Base-by-base conservation (phyloP, 1,139 yeast species). In the Sugiyamaella grinbergsii region DNA sequence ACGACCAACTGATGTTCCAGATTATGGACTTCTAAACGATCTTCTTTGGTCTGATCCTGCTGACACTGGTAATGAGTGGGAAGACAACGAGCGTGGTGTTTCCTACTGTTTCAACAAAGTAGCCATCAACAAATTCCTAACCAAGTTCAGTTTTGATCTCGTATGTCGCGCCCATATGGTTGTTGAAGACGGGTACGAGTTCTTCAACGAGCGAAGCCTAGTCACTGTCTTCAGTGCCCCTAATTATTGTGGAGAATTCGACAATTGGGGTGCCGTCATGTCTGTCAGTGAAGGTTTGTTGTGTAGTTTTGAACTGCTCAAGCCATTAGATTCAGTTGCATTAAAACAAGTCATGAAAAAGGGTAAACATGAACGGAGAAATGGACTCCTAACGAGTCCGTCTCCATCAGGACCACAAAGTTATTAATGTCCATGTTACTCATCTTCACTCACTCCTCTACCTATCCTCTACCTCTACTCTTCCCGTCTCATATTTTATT, bases 261-360 rank as follows among this genome's bases (percentile, higher is more conserved):
- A 93, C 68, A 93, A 93, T 66, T 93, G 97, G 97, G 98, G 98
- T 19, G 98, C 98, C 0, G 97, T 93, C 1, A 93, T 93, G 98
- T 83, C 95, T 62, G 98, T 93, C 15, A 82, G 88, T 58, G 97
- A 93, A 60, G 97, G 90, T 61, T 74, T 93, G 57, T 73, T 93
- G 55, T 93, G 98, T 69, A 84, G 93, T 53, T 93, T 93, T 70
- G 98, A 93, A 69, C 77, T 93, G 56, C 74, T 93, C 54, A 96
- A 93, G 70, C 98, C 98, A 6, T 76, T 93, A 63, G 98, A 93
- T 69, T 83, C 95, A 49, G 83, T 86, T 32, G 97, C 97, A 1
- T 78, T 93, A 69, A 90, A 91, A 67, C 96, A 86, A 68, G 95
- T 89, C 47, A 70, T 70, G 73, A 63, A 67, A 52, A 61, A 60